Base-by-base conservation (phyloP, 2,329 filamentous ascomycete species). In the Beauveria caledonica region DNA sequence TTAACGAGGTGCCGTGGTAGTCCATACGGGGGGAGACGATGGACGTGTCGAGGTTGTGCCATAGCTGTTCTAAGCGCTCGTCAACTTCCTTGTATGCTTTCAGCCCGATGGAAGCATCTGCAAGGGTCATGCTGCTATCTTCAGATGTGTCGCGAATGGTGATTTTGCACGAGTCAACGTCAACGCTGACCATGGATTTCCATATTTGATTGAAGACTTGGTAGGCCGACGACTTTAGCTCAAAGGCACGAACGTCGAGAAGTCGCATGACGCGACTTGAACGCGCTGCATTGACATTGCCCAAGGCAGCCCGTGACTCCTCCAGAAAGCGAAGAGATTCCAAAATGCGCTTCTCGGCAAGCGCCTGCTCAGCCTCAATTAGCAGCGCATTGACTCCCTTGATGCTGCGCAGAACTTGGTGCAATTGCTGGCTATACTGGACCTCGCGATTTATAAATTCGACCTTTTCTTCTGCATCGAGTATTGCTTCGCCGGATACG, bases 161-260 rank as follows among this genome's bases (percentile, higher is more conserved):
- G 8, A 94, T 73, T 50, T 73, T 78, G 9, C 77, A 76, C 9
- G 76, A 73, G 23, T 82, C 76, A 1, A 77, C 71, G 67, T 93
- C 84, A 19, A 92, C 73, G 1, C 78, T 73, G 13, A 96, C 76
- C 48, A 93, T 76, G 0, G 80, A 76, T 61, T 82, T 82, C 90
- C 92, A 97, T n/a, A 86, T 80, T 59, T 79, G 78, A 48, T 84
- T 81, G 44, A 94, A 80, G 9, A 84, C 82, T 45, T 87, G 82
- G 61, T 86, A 81, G 23, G 94, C 81, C 21, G 82, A 79, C 2
- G 81, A 79, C 63, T 86, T 86, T 60, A 96, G 76, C 66, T 86
- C 84, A 27, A 84, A 84, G 2, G 84, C 81, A 63, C 87, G 83
- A 49, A 84, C 73, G 63, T 86, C 80, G 4, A 96, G 74, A 25